Evolutionary conservation across 2,329 filamentous ascomycete species (phyloP).

Genomic region (Colletotrichum incanum): DNA sequence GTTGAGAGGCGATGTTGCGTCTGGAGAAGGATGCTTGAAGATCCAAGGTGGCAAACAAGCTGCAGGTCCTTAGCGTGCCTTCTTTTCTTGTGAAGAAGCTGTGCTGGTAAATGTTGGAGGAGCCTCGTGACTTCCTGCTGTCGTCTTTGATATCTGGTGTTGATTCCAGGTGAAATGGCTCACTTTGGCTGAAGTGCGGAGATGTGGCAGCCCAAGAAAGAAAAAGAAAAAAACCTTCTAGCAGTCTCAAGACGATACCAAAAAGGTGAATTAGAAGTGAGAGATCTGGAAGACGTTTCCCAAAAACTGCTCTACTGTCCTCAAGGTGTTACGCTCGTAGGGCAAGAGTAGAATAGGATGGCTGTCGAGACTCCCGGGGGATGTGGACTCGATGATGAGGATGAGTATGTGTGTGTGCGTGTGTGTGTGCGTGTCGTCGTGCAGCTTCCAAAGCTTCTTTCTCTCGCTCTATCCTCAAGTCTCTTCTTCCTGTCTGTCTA

Average conservation of each 20-base stretch:
- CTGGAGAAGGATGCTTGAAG: not conserved
- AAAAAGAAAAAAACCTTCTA: slow-evolving; percentile 2
- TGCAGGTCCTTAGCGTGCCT: slow-evolving; percentile 31
- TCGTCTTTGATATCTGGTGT: slow-evolving; percentile 22
- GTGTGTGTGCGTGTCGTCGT: slow-evolving; percentile 15
- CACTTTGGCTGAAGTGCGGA: slow-evolving; percentile 19
- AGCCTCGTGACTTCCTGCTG: slow-evolving; percentile 9
- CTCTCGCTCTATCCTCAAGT: slow-evolving; percentile 32
- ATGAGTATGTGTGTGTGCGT: not conserved
- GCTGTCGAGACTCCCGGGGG: slow-evolving; percentile 19
- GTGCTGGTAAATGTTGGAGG: slow-evolving; percentile 26
- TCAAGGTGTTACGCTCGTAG: slow-evolving; percentile 38
- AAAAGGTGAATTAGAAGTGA: slow-evolving; percentile 19
- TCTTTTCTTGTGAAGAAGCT: slow-evolving; percentile 12
- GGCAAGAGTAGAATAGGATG: slow-evolving; percentile 27
- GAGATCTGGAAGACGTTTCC: slow-evolving; percentile 8
- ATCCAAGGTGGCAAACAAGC: not conserved
- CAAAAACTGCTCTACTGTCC: slow-evolving; percentile 17
- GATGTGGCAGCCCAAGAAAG: slow-evolving; percentile 5
- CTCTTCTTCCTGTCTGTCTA: slow-evolving; percentile 41
- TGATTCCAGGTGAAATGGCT: slow-evolving; percentile 20
- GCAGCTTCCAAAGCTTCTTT: slow-evolving; percentile 30
- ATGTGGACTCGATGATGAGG: slow-evolving; percentile 9
- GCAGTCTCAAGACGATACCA: slow-evolving; percentile 11
- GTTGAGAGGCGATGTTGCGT: not conserved